These are phyloP conservation scores for Capsicum chinense DNA, from an alignment of 257 asterid species.

Conservation along the genomic window DNA sequence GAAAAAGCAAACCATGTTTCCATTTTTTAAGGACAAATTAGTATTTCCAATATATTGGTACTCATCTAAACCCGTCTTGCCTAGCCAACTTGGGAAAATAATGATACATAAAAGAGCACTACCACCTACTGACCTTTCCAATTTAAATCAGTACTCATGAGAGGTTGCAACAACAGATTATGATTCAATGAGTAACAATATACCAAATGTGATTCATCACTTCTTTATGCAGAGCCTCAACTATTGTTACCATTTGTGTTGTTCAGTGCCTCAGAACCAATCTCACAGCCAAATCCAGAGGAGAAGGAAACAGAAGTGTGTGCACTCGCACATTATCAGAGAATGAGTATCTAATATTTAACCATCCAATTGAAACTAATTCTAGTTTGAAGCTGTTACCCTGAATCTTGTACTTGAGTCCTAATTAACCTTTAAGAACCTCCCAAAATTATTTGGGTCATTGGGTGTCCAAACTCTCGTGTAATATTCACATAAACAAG, in stretches of 20 bases:
- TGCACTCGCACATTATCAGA: background rate
- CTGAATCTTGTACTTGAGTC: no score
- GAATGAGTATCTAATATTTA: background rate
- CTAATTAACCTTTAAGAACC: no score
- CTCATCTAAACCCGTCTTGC: background rate
- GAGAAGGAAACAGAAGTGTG: background rate
- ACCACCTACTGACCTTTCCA: constrained; percentile 14
- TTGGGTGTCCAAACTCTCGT: no score
- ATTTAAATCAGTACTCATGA: background rate
- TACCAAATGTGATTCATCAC: background rate
- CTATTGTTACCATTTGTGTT: background rate
- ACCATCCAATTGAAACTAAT: no score
- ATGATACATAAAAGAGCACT: constrained; percentile 9
- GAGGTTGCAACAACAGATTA: background rate
- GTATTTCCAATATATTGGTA: constrained; percentile 8
- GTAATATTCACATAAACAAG: no score
- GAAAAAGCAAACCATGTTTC: constrained; percentile 8
- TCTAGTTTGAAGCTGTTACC: no score
- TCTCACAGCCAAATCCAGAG: background rate
- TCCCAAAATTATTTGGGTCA: no score
- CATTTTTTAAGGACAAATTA: background rate
- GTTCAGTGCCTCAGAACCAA: background rate
- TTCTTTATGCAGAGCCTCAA: background rate
- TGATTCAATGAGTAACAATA: constrained; percentile 10
- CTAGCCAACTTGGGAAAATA: constrained; percentile 1